phyloP scores from a whole-genome alignment of 495 filamentous ascomycete genomes.

The Corynascus novoguineensis region DNA sequence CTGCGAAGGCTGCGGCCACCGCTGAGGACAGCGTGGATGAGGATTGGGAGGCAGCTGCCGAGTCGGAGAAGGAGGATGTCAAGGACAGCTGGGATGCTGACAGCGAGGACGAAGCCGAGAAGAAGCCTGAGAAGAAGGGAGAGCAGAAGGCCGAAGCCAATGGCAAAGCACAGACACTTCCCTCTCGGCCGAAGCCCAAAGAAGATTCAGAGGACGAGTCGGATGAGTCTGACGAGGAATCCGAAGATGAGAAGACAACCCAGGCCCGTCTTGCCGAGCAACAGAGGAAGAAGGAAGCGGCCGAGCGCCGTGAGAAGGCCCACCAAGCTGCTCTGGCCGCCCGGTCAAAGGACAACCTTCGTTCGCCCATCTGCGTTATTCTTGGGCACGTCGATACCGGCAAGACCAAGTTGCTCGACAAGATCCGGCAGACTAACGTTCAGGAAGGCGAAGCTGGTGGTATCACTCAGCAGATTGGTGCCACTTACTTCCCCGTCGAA shows the following conservation, averaged over 20 bases:
- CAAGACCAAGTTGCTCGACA: constrained; percentile 98
- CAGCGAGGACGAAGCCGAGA: constrained; percentile 65
- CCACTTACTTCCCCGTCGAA: constrained; percentile 97
- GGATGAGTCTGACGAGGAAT: constrained; percentile 44
- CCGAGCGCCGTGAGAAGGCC: constrained; percentile 79
- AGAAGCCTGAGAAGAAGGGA: no score
- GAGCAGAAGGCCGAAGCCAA: constrained; percentile 32
- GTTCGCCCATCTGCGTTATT: constrained; percentile 99
- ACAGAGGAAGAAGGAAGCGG: constrained; percentile 78
- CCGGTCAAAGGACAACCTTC: constrained; percentile 86
- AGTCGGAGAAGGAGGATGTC: constrained; percentile 63
- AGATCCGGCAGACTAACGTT: constrained; percentile 97
- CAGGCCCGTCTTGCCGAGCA: constrained; percentile 62
- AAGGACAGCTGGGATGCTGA: constrained; percentile 96
- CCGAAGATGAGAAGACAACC: constrained; percentile 64
- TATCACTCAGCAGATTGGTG: constrained; percentile 99
- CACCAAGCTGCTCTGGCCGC: constrained; percentile 90
- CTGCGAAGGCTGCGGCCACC: constrained; percentile 52
- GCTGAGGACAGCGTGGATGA: constrained; percentile 60
- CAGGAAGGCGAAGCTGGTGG: constrained; percentile 99
- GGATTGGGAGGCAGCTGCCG: constrained; percentile 85
- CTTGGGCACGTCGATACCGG: constrained; percentile 99
- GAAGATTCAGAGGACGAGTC: constrained; percentile 25
- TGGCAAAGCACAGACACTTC: constrained; percentile 25
- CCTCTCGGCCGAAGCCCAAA: constrained; percentile 30